Evolutionary conservation across 305 asterid species (phyloP), one percentile per base, ranked within the genome.

Genomic region (Vinca major): DNA sequence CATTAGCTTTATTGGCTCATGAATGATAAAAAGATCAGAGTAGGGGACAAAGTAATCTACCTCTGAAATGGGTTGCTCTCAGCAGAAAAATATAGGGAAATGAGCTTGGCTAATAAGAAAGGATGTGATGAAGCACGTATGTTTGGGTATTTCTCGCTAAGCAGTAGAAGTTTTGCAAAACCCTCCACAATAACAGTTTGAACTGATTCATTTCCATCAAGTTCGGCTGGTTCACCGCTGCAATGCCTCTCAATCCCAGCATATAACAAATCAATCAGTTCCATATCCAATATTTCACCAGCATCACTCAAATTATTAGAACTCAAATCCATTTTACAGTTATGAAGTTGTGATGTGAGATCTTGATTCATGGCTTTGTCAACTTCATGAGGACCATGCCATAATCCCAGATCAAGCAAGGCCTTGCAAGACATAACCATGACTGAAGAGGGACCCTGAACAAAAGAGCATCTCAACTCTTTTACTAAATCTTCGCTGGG

Each of bases 381-480:
- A 78, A 91, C 79, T 93, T 88, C 86, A 73, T 82, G 87, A 62
- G 86, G 88, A 70, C 96, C 90, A 70, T 93, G 96, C 99, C 97
- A 93, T 67, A 84, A 72, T 79, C 83, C 99, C 80, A 93, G 96
- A 81, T 93, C 99, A 72, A 93, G 88, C 79, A 93, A 77, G 36
- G 97, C 90, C 84, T 84, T 93, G 66, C 88, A 80, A 64, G 99
- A 92, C 88, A 93, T 84, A 73, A 77, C 63, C 67, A 85, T 74
- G 52, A 86, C 54, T 26, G 74, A 58, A 45, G 84, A 74, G 61
- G 96, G 89, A 8, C 93, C 96, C 63, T 83, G 81, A 51, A 77
- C 76, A 75, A 89, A 91, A 44, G 96, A 84, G 71, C 67, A 67
- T 79, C 95, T 82, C 75, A 92, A 78, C 77, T 90, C 96, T 61